Percentiles rank a stretch among this genome's conserved stretches.
Evolutionary conservation across 1,284 basidiomycete species (phyloP).

Genomic region (Ganoderma boninense): DNA sequence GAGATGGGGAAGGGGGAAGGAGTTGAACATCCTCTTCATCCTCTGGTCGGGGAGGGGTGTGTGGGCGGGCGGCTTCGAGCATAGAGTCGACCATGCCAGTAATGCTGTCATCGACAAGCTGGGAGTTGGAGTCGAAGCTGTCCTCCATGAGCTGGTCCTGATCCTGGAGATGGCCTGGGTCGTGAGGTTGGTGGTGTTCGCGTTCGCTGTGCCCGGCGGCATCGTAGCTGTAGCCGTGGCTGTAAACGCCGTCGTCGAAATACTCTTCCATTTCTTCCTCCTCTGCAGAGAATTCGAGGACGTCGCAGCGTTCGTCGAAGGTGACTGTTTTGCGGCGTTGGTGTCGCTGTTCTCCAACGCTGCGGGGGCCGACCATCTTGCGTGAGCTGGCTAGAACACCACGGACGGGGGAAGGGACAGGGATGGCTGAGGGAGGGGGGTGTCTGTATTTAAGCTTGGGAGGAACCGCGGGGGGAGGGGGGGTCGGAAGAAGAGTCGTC

Average conservation of each 20-base stretch:
- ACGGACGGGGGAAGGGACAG: slow-evolving; percentile 73
- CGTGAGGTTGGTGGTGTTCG: slow-evolving; percentile 35
- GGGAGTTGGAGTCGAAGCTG: slow-evolving; percentile 43
- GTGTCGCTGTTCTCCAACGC: slow-evolving; percentile 61
- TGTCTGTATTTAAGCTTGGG: slow-evolving; percentile 30
- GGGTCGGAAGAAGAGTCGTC: slow-evolving; percentile 36
- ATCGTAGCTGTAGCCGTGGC: slow-evolving; percentile 19
- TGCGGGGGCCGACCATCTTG: slow-evolving; percentile 84
- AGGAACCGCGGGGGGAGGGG: slow-evolving; percentile 41
- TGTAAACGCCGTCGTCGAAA: slow-evolving; percentile 55
- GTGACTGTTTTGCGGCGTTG: slow-evolving; percentile 84
- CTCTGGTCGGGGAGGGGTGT: slow-evolving; percentile 32
- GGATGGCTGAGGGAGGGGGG: slow-evolving; percentile 51
- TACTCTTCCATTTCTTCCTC: slow-evolving; percentile 45
- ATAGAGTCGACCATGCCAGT: slow-evolving; percentile 70
- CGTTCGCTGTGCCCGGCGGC: neutral
- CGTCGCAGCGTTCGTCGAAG: slow-evolving; percentile 87
- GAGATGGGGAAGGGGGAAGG: slow-evolving; percentile 71
- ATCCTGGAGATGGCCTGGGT: slow-evolving; percentile 20
- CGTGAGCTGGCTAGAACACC: slow-evolving; percentile 52
- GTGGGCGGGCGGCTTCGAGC: slow-evolving; percentile 48
- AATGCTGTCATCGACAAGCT: slow-evolving; percentile 59
- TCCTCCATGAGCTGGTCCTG: slow-evolving; percentile 37
- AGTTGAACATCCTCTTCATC: slow-evolving; percentile 54
- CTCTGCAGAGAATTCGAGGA: slow-evolving; percentile 84